phyloP scores from a whole-genome alignment of 352 stramenopile genomes.

The Peronospora belbahrii region DNA sequence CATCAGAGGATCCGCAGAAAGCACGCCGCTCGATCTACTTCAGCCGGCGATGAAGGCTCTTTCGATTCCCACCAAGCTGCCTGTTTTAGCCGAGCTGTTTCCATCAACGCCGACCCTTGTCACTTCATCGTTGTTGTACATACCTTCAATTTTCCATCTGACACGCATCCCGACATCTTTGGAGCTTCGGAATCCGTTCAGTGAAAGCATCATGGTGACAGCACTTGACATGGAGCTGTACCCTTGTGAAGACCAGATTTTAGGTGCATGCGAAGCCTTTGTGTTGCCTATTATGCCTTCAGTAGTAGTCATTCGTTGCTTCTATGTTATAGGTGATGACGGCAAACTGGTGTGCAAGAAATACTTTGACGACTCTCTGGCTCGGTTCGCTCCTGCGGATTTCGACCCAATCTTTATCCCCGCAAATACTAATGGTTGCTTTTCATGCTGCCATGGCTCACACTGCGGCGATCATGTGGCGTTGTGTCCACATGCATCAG shows the following conservation, averaged over 20 bases:
- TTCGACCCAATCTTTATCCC: slow-evolving; percentile 74
- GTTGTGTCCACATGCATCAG: slow-evolving; percentile 51
- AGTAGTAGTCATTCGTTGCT: neutral
- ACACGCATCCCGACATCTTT: slow-evolving; percentile 61
- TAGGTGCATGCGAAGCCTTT: slow-evolving; percentile 24
- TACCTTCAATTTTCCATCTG: slow-evolving; percentile 63
- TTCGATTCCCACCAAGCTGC: slow-evolving; percentile 48
- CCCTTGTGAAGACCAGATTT: slow-evolving; percentile 58
- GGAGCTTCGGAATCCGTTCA: slow-evolving; percentile 75
- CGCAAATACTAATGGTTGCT: slow-evolving; percentile 52
- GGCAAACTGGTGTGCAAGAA: slow-evolving; percentile 51
- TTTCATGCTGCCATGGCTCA: slow-evolving; percentile 67
- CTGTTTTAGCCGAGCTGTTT: slow-evolving; percentile 58
- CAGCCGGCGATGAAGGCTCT: slow-evolving; percentile 48
- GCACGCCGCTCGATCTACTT: slow-evolving; percentile 52
- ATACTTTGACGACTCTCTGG: slow-evolving; percentile 58
- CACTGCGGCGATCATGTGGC: slow-evolving; percentile 41
- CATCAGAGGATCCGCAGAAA: slow-evolving; percentile 50
- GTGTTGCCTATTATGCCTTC: neutral
- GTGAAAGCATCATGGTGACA: slow-evolving; percentile 65
- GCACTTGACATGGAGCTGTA: slow-evolving; percentile 63
- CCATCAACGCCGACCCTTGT: slow-evolving; percentile 62
- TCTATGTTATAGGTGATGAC: slow-evolving; percentile 25
- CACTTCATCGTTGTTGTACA: slow-evolving; percentile 67
- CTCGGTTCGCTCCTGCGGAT: slow-evolving; percentile 48